Percentiles rank a stretch among this genome's conserved stretches.
Conservation (phyloP, 495 filamentous ascomycete species). For the Podospora appendiculata region DNA sequence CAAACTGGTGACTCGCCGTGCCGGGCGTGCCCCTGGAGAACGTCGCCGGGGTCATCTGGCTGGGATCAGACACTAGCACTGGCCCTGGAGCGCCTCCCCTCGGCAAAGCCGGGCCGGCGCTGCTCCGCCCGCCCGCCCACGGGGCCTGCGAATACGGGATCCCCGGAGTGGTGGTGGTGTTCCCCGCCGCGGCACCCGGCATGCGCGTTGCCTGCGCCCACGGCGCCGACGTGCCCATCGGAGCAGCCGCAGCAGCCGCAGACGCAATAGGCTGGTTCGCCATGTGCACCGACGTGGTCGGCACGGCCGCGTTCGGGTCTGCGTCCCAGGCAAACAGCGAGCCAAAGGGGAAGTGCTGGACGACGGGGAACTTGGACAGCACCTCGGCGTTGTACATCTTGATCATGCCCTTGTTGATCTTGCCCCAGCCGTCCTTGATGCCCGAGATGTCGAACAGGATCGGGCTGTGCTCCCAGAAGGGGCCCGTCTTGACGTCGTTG, state of each 20-base stretch:
- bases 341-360: constrained; percentile 95
- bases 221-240: constrained; percentile 26
- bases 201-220: constrained; percentile 30
- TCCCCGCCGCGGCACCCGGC: constrained; percentile 9
- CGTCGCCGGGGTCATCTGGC: constrained; percentile 10
- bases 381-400: constrained; percentile 97
- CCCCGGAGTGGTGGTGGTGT: constrained; percentile 17
- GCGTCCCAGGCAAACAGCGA: constrained; percentile 76
- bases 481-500: constrained; percentile 92
- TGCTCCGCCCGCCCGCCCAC: constrained; percentile 4
- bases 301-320: constrained; percentile 51
- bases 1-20: constrained; percentile 21
- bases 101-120: constrained; percentile 2
- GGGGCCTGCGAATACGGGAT: constrained; percentile 28
- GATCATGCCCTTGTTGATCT: constrained; percentile 99
- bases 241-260: constrained; percentile 2
- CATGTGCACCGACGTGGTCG: constrained; percentile 46
- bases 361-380: constrained; percentile 87
- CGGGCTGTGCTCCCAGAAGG: constrained; percentile 97
- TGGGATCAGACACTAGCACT: constrained; percentile 6
- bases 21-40: constrained; percentile 20
- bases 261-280: constrained; percentile 44
- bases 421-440: constrained; percentile 85
- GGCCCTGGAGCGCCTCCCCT: constrained; percentile 4
- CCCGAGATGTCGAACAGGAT: constrained; percentile 94